phyloP scores from a whole-genome alignment of 2,329 filamentous ascomycete genomes.

The Monilinia aucupariae region DNA sequence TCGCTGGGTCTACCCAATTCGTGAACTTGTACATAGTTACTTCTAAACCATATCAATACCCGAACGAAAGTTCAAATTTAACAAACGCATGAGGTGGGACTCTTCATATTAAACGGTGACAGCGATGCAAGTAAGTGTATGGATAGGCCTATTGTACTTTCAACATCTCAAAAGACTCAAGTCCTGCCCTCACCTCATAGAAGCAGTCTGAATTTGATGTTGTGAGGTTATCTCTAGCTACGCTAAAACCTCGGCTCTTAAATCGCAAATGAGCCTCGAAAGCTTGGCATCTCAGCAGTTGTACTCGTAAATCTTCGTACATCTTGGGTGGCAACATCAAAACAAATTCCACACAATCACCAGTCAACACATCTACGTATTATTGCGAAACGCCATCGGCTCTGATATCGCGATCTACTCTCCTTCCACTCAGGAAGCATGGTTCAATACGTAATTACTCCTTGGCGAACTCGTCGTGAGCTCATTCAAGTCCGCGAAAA shows the following conservation, averaged over 20 bases:
- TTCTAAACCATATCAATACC: conserved; percentile 1
- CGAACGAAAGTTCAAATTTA: background rate
- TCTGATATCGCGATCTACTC: background rate
- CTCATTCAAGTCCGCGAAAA: conserved; percentile 60
- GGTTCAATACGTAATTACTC: conserved; percentile 68
- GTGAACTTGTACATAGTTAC: conserved; percentile 6
- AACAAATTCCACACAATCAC: background rate
- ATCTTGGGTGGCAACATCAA: background rate
- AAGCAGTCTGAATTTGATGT: background rate
- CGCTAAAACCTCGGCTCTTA: background rate
- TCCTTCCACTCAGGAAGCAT: conserved; percentile 37
- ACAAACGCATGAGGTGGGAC: background rate
- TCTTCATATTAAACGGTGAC: background rate
- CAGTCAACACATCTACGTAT: background rate
- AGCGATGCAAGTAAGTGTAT: too few species aligned
- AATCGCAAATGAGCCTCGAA: background rate
- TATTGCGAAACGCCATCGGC: background rate
- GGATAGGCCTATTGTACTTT: background rate
- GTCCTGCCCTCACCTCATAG: background rate
- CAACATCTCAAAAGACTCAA: background rate
- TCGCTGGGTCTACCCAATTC: background rate
- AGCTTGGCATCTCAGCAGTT: background rate
- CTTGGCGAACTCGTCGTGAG: conserved; percentile 63
- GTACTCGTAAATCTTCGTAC: too few species aligned
- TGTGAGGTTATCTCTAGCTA: background rate